Conservation (phyloP, 768 basidiomycete genomes). For the Mycena galopus region DNA sequence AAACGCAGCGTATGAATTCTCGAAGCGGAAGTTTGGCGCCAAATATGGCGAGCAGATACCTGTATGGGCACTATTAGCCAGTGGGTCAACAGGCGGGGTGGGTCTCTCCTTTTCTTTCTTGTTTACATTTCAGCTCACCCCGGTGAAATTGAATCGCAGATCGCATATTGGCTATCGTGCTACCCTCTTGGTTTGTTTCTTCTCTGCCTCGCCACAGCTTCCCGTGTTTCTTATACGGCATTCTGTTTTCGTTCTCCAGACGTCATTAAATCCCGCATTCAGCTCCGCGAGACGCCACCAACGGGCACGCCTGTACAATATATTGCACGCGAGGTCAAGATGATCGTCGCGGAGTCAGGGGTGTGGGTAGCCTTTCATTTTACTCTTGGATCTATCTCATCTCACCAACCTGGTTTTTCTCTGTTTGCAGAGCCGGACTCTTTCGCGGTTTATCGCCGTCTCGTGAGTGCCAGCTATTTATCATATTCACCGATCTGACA, state of each 20-base stretch:
- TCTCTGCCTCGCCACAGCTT: background rate
- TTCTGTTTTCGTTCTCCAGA: slow-evolving; percentile 60
- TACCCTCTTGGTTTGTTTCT: slow-evolving; percentile 81
- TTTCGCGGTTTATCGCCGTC: slow-evolving; percentile 85
- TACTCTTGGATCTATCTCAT: background rate
- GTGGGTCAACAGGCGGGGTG: slow-evolving; percentile 88
- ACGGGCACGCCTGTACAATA: slow-evolving; percentile 81
- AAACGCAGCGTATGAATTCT: slow-evolving; percentile 85
- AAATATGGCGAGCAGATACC: slow-evolving; percentile 75
- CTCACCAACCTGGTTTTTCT: background rate
- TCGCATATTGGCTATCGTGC: slow-evolving; percentile 94
- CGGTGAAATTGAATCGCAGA: slow-evolving; percentile 50
- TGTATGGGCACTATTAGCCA: slow-evolving; percentile 87
- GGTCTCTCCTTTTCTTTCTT: slow-evolving; percentile 45
- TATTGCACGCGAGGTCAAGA: slow-evolving; percentile 76
- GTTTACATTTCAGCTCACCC: background rate
- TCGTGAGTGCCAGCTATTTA: slow-evolving; percentile 61
- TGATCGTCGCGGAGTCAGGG: slow-evolving; percentile 79
- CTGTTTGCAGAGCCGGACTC: slow-evolving; percentile 64
- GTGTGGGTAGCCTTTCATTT: slow-evolving; percentile 59
- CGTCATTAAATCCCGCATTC: slow-evolving; percentile 92
- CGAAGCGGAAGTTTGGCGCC: slow-evolving; percentile 80
- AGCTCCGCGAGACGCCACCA: slow-evolving; percentile 82
- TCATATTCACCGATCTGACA: background rate
- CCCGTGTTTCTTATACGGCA: too few species aligned